Evolutionary conservation across 495 filamentous ascomycete genomes (phyloP).

Genomic region (Ascodesmis nigricans): DNA sequence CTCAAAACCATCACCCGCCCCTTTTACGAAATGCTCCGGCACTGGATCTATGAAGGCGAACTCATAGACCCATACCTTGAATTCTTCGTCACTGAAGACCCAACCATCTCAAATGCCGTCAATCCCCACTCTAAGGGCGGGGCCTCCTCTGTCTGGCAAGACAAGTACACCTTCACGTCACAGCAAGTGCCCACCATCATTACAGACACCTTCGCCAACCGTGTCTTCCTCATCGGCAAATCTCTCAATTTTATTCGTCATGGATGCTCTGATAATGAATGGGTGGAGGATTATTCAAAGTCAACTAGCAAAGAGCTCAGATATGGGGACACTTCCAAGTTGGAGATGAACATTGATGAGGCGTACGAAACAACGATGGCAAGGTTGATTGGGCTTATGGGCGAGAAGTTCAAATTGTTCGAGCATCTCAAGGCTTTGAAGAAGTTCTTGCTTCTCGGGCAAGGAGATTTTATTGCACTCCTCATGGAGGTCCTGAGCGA

Average conservation of each 20-base stretch:
- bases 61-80: conserved; percentile 86
- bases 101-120: conserved; percentile 16
- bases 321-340: conserved; percentile 81
- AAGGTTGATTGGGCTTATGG: conserved; percentile 83
- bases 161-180: conserved; percentile 76
- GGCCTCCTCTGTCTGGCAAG: conserved; percentile 87
- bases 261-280: conserved; percentile 75
- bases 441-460: conserved; percentile 80
- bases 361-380: conserved; percentile 97
- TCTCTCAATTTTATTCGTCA: conserved; percentile 95
- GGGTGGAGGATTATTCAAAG: conserved; percentile 95
- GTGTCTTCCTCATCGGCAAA: conserved; percentile 92
- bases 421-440: conserved; percentile 83
- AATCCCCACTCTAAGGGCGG: conserved; percentile 39
- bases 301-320: conserved; percentile 73
- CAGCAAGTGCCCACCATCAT: conserved; percentile 83
- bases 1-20: conserved; percentile 79
- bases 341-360: conserved; percentile 84
- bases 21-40: conserved; percentile 87
- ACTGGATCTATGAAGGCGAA: conserved; percentile 98
- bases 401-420: conserved; percentile 76
- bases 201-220: conserved; percentile 74
- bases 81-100: conserved; percentile 66
- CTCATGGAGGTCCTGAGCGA: conserved; percentile 90
- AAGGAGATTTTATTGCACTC: conserved; percentile 92